Conservation (phyloP, 192 early-diverging fungal species). For the Coemansia javaensis region DNA sequence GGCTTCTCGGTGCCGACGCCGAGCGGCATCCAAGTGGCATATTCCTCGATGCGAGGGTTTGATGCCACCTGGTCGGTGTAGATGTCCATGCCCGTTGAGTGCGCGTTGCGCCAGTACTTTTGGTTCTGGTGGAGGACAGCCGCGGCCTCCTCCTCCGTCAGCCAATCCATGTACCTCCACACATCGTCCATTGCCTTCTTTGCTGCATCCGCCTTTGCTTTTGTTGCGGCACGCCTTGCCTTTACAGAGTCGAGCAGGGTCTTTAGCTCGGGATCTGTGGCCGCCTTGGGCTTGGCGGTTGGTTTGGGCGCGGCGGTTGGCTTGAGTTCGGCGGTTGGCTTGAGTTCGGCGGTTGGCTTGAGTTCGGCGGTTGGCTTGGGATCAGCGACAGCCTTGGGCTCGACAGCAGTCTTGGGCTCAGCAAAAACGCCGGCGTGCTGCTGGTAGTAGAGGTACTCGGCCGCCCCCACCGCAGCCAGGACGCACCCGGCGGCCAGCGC, state of each 20-base stretch:
- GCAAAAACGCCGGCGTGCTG: no score
- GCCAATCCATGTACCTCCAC: constrained; percentile 9
- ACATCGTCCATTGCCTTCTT: constrained; percentile 4
- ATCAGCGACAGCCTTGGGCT: no score
- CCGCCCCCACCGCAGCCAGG: no score
- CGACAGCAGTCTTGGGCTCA: no score
- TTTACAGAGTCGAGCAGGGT: constrained; percentile 32
- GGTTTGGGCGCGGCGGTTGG: no score
- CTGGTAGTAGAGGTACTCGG: no score
- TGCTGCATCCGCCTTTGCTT: constrained; percentile 16
- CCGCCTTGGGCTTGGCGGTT: no score
- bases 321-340: no score
- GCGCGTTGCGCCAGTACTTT: neutral
- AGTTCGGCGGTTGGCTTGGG: no score
- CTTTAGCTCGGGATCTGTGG: no score
- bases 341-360: no score
- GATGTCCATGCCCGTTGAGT: neutral
- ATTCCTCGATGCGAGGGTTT: constrained; percentile 47
- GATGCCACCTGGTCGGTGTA: constrained; percentile 50
- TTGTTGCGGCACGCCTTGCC: constrained; percentile 15
- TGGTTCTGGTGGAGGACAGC: constrained; percentile 34
- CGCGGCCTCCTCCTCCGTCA: constrained; percentile 33
- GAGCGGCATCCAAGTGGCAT: constrained; percentile 21
- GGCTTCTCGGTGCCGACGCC: neutral
- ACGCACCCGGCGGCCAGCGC: no score